Percentiles rank a stretch among this genome's conserved stretches.
These are phyloP conservation scores for Zygosaccharomyces sapae DNA, from an alignment of 1,139 yeast genomes.

Conservation along the genomic window DNA sequence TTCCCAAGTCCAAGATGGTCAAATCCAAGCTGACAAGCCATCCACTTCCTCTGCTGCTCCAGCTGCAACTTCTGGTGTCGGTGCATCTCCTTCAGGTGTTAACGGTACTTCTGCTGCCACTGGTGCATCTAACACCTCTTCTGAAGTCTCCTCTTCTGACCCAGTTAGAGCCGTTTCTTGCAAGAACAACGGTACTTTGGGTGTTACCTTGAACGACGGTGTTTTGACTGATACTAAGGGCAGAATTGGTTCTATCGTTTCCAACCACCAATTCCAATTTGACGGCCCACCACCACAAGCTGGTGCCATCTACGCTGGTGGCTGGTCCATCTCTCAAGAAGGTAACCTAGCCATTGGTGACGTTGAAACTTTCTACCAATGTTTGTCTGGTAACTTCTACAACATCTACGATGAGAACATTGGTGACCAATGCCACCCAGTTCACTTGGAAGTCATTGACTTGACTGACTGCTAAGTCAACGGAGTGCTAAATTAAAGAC, in stretches of 20 bases:
- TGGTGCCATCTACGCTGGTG: slow-evolving; percentile 81
- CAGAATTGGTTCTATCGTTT: slow-evolving; percentile 79
- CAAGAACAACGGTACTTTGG: slow-evolving; percentile 47
- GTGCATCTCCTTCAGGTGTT: slow-evolving; percentile 10
- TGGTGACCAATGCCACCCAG: slow-evolving; percentile 64
- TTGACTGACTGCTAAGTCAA: slow-evolving; percentile 52
- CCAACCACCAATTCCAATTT: slow-evolving; percentile 85
- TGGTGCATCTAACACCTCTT: slow-evolving; percentile 23
- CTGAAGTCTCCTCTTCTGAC: slow-evolving; percentile 16
- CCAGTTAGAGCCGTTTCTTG: slow-evolving; percentile 43
- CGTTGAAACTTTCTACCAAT: slow-evolving; percentile 66
- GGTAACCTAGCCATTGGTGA: slow-evolving; percentile 72
- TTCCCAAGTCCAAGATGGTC: slow-evolving; percentile 21
- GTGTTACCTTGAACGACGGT: slow-evolving; percentile 52
- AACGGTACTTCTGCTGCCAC: slow-evolving; percentile 17
- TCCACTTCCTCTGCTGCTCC: slow-evolving; percentile 35
- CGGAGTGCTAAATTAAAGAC: slow-evolving; percentile 1
- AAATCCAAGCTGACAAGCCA: slow-evolving; percentile 39
- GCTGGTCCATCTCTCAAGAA: slow-evolving; percentile 67
- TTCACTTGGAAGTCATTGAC: slow-evolving; percentile 61
- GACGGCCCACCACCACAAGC: slow-evolving; percentile 93
- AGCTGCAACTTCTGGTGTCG: slow-evolving; percentile 31
- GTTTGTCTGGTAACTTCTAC: slow-evolving; percentile 78
- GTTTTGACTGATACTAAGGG: slow-evolving; percentile 60
- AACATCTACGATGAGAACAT: slow-evolving; percentile 71